Evolutionary conservation across 192 early-diverging fungal species (phyloP).

Genomic region (Piromyces sp.): DNA sequence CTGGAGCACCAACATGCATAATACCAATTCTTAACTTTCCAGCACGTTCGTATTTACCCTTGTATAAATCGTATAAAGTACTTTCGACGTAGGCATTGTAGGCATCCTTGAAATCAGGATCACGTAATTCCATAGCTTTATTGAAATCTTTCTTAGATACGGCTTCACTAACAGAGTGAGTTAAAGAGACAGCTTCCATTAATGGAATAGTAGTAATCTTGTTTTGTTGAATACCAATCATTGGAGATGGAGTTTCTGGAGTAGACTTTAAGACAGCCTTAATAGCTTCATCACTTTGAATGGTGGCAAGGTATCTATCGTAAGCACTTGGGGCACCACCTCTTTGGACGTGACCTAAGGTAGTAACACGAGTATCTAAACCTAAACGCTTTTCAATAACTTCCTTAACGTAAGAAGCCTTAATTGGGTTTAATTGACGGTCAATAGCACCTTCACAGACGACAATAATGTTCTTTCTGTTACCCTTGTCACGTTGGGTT

Average conservation of each 20-base stretch:
- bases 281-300: constrained; percentile 85
- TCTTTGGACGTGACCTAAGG: constrained; percentile 85
- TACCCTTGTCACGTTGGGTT: constrained; percentile 56
- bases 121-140: constrained; percentile 71
- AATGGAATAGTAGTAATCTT: constrained; percentile 67
- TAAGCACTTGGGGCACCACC: constrained; percentile 78
- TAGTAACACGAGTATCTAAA: constrained; percentile 87
- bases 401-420: constrained; percentile 62
- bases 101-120: constrained; percentile 51
- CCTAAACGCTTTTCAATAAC: constrained; percentile 58
- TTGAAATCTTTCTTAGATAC: constrained; percentile 69
- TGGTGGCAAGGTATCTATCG: constrained; percentile 83
- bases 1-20: constrained; percentile 85
- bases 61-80: constrained; percentile 5
- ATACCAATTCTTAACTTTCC: constrained; percentile 60
- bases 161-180: constrained; percentile 67
- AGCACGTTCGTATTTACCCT: neutral
- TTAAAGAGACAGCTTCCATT: constrained; percentile 77
- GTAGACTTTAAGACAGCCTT: constrained; percentile 74
- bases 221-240: constrained; percentile 86
- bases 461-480: constrained; percentile 84
- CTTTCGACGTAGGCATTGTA: constrained; percentile 29
- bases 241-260: constrained; percentile 68
- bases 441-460: constrained; percentile 94
- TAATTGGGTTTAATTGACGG: constrained; percentile 68